Conservation (phyloP, 1,139 yeast species). For the Hemisphaericaspora lyxosophila region DNA sequence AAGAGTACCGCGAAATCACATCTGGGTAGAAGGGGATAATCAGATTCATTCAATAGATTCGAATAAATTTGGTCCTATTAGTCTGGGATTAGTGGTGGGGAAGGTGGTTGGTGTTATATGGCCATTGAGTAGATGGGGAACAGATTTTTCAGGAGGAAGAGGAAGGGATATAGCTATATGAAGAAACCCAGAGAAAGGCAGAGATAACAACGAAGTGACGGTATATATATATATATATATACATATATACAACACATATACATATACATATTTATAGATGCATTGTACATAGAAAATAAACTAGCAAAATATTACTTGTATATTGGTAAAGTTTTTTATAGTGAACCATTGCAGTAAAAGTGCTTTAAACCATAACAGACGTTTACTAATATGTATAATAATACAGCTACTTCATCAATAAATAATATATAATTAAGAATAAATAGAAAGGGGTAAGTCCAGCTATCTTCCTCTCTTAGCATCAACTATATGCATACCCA, state of each 20-base stretch:
- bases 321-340: too few relatives aligned
- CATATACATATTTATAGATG: slow-evolving; percentile 6
- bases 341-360: too few relatives aligned
- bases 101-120: slow-evolving; percentile 64
- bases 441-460: background rate
- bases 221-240: background rate
- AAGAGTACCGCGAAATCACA: slow-evolving; percentile 70
- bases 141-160: slow-evolving; percentile 20
- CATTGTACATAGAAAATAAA: background rate
- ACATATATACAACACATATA: too few relatives aligned
- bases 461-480: slow-evolving; percentile 4
- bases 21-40: slow-evolving; percentile 96
- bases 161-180: too few relatives aligned
- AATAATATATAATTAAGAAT: too few relatives aligned
- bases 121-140: slow-evolving; percentile 62
- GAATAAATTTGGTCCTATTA: slow-evolving; percentile 81
- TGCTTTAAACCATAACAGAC: too few relatives aligned
- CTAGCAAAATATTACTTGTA: background rate
- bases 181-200: too few relatives aligned
- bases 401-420: background rate
- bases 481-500: slow-evolving; percentile 7
- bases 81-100: slow-evolving; percentile 75
- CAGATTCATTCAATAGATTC: slow-evolving; percentile 79
- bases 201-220: background rate
- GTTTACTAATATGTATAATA: too few relatives aligned